Conservation (phyloP, 192 early-diverging fungal genomes). For the Oehlia diaphana region DNA sequence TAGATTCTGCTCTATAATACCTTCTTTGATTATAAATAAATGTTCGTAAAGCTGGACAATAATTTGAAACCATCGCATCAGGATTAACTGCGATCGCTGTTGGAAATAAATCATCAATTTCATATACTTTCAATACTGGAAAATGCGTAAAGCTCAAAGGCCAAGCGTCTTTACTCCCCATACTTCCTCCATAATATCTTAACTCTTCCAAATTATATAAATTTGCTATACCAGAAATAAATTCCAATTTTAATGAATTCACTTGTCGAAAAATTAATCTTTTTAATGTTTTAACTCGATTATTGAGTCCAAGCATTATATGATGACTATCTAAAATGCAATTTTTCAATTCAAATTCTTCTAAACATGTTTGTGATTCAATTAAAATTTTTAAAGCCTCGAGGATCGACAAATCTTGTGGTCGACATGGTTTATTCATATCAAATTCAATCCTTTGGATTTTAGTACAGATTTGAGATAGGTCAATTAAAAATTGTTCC, state of each 20-base stretch:
- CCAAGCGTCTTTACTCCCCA: conserved; percentile 4
- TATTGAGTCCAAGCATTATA: background rate
- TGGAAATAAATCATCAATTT: conserved; percentile 5
- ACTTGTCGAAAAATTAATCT: background rate
- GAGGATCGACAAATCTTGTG: background rate
- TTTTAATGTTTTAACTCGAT: background rate
- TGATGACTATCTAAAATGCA: background rate
- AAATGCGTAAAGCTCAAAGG: background rate
- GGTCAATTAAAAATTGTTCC: background rate
- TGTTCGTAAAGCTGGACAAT: background rate
- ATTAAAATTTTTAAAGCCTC: background rate
- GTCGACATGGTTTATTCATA: background rate
- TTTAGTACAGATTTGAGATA: background rate
- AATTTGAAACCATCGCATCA: background rate
- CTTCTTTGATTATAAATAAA: conserved; percentile 5
- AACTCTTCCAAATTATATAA: conserved; percentile 3
- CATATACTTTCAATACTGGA: background rate
- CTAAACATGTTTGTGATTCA: conserved; percentile 4
- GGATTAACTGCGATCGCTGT: background rate
- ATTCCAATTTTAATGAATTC: background rate
- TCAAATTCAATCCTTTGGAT: conserved; percentile 4
- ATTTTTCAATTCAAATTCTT: background rate
- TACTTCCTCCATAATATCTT: background rate
- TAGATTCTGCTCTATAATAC: background rate
- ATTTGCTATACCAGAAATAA: background rate